Evolutionary conservation across 192 early-diverging fungal genomes (phyloP).

Genomic region (Allomyces arbusculus): DNA sequence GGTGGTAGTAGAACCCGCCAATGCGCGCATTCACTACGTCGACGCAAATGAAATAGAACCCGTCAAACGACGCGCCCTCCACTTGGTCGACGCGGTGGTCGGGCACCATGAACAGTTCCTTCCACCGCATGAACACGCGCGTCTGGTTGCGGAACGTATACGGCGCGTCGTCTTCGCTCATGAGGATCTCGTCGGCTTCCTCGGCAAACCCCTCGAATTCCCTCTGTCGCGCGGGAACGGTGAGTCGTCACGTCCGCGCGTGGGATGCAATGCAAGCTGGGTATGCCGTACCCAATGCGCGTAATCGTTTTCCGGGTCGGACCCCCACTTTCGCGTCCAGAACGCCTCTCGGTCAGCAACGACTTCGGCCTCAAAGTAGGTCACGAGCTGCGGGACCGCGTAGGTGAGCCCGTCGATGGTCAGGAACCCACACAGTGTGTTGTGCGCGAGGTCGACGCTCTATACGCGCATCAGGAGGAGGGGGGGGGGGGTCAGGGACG

Average conservation of each 20-base stretch:
- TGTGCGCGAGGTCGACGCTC: conserved; percentile 40
- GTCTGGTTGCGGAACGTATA: conserved; percentile 7
- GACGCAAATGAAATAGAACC: conserved; percentile 73
- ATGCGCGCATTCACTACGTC: conserved; percentile 32
- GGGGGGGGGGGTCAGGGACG: no score
- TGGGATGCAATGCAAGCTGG: conserved; percentile 11
- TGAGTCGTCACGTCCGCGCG: not conserved
- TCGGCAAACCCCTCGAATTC: conserved; percentile 8
- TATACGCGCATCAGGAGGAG: no score
- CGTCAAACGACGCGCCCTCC: conserved; percentile 68
- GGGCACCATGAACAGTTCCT: conserved; percentile 79
- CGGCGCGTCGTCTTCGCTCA: conserved; percentile 13
- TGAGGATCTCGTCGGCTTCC: conserved; percentile 19
- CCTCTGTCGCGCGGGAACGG: conserved; percentile 20
- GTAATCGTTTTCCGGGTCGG: conserved; percentile 47
- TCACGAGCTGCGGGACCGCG: conserved; percentile 60
- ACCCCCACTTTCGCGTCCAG: conserved; percentile 66
- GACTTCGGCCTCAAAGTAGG: conserved; percentile 77
- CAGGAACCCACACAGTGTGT: conserved; percentile 61
- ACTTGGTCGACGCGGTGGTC: conserved; percentile 56
- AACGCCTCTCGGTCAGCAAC: conserved; percentile 58
- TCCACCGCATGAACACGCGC: conserved; percentile 80
- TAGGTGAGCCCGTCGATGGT: conserved; percentile 58
- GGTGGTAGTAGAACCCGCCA: conserved; percentile 45
- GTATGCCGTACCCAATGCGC: conserved; percentile 46